Conservation (phyloP, 305 asterid genomes). For the Stenogyne calaminthoides region DNA sequence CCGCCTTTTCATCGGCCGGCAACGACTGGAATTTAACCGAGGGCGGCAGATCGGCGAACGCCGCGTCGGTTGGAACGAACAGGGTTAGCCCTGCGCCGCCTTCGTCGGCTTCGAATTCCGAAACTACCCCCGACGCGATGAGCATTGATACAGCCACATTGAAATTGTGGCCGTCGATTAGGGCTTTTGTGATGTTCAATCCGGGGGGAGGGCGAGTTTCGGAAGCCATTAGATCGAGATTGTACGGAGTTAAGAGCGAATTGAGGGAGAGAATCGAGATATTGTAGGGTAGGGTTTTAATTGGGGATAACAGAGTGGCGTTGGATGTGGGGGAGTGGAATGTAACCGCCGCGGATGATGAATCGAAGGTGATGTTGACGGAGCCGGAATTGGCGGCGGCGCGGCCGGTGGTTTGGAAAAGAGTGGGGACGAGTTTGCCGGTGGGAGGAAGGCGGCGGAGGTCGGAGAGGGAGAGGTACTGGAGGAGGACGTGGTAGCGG, state of each 20-base stretch:
- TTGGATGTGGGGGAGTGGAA: constrained; percentile 62
- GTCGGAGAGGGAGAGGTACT: constrained; percentile 59
- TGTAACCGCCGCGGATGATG: constrained; percentile 39
- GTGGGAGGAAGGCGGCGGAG: constrained; percentile 59
- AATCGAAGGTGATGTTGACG: constrained; percentile 60
- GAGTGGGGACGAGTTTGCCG: constrained; percentile 68
- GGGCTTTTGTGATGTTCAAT: constrained; percentile 67
- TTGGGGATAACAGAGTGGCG: constrained; percentile 58
- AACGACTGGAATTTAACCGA: constrained; percentile 62
- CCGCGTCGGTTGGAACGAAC: constrained; percentile 77
- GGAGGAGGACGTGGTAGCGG: constrained; percentile 82
- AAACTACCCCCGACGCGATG: constrained; percentile 73
- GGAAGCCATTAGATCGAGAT: constrained; percentile 73
- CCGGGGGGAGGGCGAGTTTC: constrained; percentile 76
- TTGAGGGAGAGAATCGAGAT: constrained; percentile 55
- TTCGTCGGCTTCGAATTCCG: constrained; percentile 72
- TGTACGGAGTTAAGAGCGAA: constrained; percentile 56
- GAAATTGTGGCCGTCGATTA: constrained; percentile 76
- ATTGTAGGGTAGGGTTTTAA: constrained; percentile 54
- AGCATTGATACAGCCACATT: constrained; percentile 86
- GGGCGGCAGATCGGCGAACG: constrained; percentile 67
- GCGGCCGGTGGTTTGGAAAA: constrained; percentile 78
- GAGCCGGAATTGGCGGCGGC: constrained; percentile 59
- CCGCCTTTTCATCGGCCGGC: constrained; percentile 72
- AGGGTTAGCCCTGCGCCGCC: constrained; percentile 86